These are phyloP conservation scores for Penicillium sp. DNA, from an alignment of 2,329 filamentous ascomycete species.

Conservation along the genomic window DNA sequence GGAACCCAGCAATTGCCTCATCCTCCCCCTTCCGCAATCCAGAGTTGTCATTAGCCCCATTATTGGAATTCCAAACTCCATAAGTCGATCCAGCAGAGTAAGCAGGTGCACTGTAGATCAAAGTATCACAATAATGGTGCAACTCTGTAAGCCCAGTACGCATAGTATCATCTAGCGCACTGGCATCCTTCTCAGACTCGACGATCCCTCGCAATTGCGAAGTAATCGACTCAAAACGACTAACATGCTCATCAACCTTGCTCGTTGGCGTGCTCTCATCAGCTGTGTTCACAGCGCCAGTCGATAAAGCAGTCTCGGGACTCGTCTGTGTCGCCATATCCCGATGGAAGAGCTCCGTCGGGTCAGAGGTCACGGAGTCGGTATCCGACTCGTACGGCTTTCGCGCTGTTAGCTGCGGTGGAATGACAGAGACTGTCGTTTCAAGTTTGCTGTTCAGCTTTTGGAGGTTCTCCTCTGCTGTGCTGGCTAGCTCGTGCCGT, in stretches of 20 bases:
- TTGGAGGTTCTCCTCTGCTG: conserved; percentile 53
- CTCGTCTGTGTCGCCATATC: conserved; percentile 65
- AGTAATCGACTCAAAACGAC: conserved; percentile 52
- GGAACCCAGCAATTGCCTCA: conserved; percentile 60
- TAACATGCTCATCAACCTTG: conserved; percentile 41
- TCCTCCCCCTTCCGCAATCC: conserved; percentile 48
- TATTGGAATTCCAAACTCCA: conserved; percentile 32
- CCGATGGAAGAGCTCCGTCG: conserved; percentile 64
- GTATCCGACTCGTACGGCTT: conserved; percentile 31
- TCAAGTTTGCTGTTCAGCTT: conserved; percentile 59
- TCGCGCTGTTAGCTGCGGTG: conserved; percentile 35
- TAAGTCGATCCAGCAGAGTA: conserved; percentile 34
- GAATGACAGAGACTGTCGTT: conserved; percentile 54
- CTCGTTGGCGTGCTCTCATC: conserved; percentile 24
- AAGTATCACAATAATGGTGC: conserved; percentile 53
- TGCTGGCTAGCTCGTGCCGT: conserved; percentile 58
- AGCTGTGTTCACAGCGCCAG: conserved; percentile 18
- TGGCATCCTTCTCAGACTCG: conserved; percentile 39
- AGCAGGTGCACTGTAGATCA: conserved; percentile 41
- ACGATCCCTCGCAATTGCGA: conserved; percentile 54
- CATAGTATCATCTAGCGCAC: conserved; percentile 34
- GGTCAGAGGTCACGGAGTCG: conserved; percentile 57
- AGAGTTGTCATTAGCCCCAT: conserved; percentile 9
- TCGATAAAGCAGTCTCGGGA: conserved; percentile 36
- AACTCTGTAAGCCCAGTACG: conserved; percentile 45